These are phyloP conservation scores for Prunus salicina DNA, from an alignment of 306 rosid species.

Conservation along the genomic window DNA sequence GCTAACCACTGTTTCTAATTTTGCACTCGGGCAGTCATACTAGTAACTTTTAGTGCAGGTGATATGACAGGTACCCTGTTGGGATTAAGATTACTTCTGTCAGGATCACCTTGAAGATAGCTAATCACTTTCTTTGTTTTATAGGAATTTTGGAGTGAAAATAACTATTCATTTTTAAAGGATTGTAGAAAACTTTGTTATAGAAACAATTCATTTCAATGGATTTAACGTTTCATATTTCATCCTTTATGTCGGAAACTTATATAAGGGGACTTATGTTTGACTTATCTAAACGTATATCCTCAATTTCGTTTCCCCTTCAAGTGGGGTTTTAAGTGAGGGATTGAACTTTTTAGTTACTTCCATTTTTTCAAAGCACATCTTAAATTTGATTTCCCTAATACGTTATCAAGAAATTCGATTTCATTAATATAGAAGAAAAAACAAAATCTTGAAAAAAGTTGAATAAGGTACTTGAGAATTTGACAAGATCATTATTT, in stretches of 20 bases:
- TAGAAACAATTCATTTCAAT: neutral
- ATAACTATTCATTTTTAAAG: neutral
- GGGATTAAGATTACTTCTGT: neutral
- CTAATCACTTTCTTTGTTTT: neutral
- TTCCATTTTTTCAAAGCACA: neutral
- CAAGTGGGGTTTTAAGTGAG: neutral
- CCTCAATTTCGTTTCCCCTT: neutral
- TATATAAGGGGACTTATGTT: neutral
- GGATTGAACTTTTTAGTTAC: neutral
- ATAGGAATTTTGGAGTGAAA: neutral
- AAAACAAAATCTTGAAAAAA: neutral
- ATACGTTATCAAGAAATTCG: neutral
- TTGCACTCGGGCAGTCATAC: neutral
- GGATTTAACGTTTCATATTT: neutral
- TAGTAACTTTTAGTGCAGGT: neutral
- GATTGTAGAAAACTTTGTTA: neutral
- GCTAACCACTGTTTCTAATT: neutral
- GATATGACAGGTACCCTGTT: neutral
- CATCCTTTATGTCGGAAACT: neutral
- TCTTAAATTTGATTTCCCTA: neutral
- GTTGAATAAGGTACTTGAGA: constrained; percentile 3
- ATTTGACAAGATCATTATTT: neutral
- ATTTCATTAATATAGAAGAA: neutral
- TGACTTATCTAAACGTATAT: neutral
- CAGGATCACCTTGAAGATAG: neutral